Percentiles rank a stretch among this genome's conserved stretches.
phyloP scores from a whole-genome alignment of 345 rosid genomes.

The Populus davidiana region DNA sequence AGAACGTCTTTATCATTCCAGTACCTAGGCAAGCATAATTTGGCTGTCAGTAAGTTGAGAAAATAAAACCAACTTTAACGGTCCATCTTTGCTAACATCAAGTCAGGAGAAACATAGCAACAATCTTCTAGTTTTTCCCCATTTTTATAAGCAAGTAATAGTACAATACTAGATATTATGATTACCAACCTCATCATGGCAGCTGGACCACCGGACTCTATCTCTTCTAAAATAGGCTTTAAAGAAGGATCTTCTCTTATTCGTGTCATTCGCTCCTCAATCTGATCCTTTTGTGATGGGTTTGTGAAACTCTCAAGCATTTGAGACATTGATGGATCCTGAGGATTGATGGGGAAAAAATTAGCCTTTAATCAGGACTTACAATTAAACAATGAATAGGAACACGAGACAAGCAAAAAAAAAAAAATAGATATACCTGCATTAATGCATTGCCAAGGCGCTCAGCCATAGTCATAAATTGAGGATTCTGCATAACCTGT shows the following conservation, averaged over 20 bases:
- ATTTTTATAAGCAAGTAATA: background rate
- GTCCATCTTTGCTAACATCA: background rate
- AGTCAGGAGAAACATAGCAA: background rate
- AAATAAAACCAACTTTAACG: background rate
- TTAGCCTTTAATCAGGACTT: slow-evolving; percentile 10
- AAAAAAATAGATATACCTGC: slow-evolving; percentile 45
- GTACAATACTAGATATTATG: background rate
- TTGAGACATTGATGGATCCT: slow-evolving; percentile 98
- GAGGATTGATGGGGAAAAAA: slow-evolving; percentile 6
- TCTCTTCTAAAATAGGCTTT: slow-evolving; percentile 86
- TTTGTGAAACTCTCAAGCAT: slow-evolving; percentile 80
- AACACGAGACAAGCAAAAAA: too few species aligned
- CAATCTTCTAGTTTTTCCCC: background rate
- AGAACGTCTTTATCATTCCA: slow-evolving; percentile 92
- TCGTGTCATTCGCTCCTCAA: slow-evolving; percentile 83
- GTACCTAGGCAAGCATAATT: slow-evolving; percentile 49
- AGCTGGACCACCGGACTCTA: slow-evolving; percentile 87
- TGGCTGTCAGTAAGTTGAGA: slow-evolving; percentile 3
- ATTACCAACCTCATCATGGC: slow-evolving; percentile 87
- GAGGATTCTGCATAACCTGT: slow-evolving; percentile 97
- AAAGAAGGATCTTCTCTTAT: slow-evolving; percentile 82
- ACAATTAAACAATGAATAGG: background rate
- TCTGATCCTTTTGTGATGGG: slow-evolving; percentile 77
- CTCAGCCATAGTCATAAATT: slow-evolving; percentile 93
- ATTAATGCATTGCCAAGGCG: slow-evolving; percentile 84